Evolutionary conservation across 257 asterid species (phyloP).

Genomic region (Capsicum pubescens): DNA sequence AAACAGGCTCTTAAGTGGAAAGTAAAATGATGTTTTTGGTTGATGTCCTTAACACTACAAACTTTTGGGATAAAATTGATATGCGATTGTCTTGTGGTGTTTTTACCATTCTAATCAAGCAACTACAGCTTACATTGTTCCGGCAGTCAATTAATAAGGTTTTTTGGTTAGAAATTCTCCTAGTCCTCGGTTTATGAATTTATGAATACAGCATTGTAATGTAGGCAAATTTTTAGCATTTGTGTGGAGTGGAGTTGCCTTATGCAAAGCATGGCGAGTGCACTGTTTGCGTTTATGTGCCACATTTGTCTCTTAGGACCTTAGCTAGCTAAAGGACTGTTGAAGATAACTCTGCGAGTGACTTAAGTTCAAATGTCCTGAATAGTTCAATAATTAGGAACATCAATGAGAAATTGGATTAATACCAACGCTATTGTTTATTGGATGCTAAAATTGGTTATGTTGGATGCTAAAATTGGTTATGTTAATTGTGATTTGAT

Average conservation of each 20-base stretch:
- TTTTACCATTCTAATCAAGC: background rate
- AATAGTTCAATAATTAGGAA: background rate
- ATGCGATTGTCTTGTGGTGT: background rate
- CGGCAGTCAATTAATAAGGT: background rate
- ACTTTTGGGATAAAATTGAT: background rate
- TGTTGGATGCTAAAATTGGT: constrained; percentile 7
- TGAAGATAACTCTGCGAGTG: background rate
- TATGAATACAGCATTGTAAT: background rate
- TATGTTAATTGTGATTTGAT: background rate
- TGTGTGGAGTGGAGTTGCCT: background rate
- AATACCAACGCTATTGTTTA: background rate
- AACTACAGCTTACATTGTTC: background rate
- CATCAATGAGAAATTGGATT: background rate
- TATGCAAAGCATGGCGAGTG: background rate
- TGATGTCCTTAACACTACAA: background rate
- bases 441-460: constrained; percentile 18
- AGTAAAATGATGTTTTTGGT: background rate
- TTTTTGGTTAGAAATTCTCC: background rate
- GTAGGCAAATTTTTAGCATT: background rate
- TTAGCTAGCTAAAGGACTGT: background rate
- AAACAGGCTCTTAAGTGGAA: background rate
- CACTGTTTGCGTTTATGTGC: background rate
- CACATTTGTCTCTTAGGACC: constrained; percentile 3
- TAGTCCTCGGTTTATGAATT: background rate
- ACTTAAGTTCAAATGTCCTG: background rate